Conservation (phyloP, 2,329 filamentous ascomycete species). For the Huntiella abstrusa region DNA sequence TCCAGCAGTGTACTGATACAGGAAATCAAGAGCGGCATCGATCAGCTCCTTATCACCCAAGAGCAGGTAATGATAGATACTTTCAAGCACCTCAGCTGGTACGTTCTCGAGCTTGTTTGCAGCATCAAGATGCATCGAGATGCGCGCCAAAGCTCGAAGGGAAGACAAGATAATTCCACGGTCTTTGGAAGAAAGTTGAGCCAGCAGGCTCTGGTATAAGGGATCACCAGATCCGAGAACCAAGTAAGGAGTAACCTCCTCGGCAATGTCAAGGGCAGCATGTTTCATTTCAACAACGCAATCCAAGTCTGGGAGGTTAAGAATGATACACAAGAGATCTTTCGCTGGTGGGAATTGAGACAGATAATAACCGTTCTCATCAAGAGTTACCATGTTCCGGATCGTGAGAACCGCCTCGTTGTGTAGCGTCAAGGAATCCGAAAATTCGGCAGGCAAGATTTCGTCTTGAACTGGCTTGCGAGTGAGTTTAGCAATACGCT, state of each 20-base stretch:
- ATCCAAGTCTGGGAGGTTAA: conserved; percentile 57
- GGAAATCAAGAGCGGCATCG: conserved; percentile 75
- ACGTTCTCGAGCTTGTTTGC: conserved; percentile 60
- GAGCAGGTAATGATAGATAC: conserved; percentile 53
- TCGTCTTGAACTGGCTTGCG: conserved; percentile 44
- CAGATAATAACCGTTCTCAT: conserved; percentile 72
- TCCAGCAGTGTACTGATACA: conserved; percentile 87
- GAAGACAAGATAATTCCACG: conserved; percentile 66
- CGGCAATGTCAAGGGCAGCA: conserved; percentile 76
- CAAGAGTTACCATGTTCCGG: conserved; percentile 87
- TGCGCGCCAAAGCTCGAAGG: conserved; percentile 64
- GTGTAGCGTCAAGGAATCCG: conserved; percentile 53
- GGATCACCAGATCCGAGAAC: conserved; percentile 53
- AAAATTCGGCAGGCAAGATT: conserved; percentile 52
- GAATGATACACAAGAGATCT: conserved; percentile 65
- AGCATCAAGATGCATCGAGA: conserved; percentile 70
- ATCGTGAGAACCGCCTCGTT: conserved; percentile 77
- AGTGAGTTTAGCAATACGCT: conserved; percentile 47
- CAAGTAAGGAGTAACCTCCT: conserved; percentile 74
- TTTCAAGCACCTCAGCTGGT: conserved; percentile 43
- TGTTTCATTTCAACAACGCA: conserved; percentile 70
- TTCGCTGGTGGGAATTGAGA: conserved; percentile 55
- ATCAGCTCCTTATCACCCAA: conserved; percentile 81
- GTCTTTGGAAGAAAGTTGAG: conserved; percentile 48
- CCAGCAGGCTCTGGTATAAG: conserved; percentile 56